phyloP scores from a whole-genome alignment of 2,329 filamentous ascomycete genomes.

The Cyphellophora attinorum region DNA sequence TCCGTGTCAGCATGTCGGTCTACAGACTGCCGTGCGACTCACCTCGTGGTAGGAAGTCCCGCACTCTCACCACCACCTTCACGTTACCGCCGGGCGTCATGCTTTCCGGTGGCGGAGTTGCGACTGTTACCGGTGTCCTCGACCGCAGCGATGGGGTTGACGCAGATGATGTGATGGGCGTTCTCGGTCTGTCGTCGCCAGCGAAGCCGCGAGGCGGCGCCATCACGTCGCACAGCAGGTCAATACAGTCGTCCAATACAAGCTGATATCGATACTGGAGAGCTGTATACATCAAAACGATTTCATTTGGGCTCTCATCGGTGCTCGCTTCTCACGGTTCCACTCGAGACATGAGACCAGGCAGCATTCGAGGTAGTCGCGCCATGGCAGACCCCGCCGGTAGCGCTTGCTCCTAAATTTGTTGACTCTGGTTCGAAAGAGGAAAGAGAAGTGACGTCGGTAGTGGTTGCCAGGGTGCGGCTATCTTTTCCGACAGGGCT shows the following conservation, averaged over 20 bases:
- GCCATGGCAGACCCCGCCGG: too few species aligned
- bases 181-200: conserved; percentile 9
- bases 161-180: conserved; percentile 52
- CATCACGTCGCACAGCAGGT: conserved; percentile 13
- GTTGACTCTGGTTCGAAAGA: too few species aligned
- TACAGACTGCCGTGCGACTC: conserved; percentile 15
- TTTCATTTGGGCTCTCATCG: too few species aligned
- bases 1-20: conserved; percentile 13
- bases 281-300: conserved; percentile 14
- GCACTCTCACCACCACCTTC: conserved; percentile 69
- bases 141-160: conserved; percentile 71
- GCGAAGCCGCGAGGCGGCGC: conserved; percentile 12
- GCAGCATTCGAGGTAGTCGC: too few species aligned
- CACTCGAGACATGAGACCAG: too few species aligned
- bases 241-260: conserved; percentile 11
- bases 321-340: too few species aligned
- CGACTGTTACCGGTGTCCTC: conserved; percentile 55
- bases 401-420: too few species aligned
- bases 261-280: conserved; percentile 11
- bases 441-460: too few species aligned
- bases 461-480: too few species aligned
- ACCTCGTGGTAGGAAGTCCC: conserved; percentile 73
- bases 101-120: conserved; percentile 29
- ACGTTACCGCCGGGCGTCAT: conserved; percentile 64
- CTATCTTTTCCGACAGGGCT: too few species aligned